Base-by-base conservation (phyloP, 345 rosid genomes). In the Salix suchowensis region DNA sequence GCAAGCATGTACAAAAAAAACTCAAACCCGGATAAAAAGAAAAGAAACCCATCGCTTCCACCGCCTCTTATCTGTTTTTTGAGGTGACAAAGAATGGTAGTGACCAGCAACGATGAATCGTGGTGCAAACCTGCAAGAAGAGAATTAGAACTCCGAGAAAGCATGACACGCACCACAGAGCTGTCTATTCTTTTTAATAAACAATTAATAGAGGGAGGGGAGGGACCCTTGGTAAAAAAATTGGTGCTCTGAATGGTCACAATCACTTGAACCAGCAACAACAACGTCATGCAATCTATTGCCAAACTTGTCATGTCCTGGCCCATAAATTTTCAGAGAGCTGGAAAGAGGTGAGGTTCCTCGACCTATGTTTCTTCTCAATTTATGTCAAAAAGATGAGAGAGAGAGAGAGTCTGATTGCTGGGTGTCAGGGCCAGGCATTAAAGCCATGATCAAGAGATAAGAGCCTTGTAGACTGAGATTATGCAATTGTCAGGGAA, bases 371-470 rank as follows among this genome's bases (percentile, higher is more conserved):
- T 71, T 80, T 64, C 75, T 65, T 77, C 72, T 75, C 65, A 69
- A 24, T 70, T 58, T 19, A 55, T 71, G 76, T 67, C 71, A 67
- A 44, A 54, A 62, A 23, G 8, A 44, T 34, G 36, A 46, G 19
- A 28, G 3, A 30, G 3, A 30, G 32, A 39, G 32, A 54, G 60
- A 54, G 60, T 50, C 55, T 39, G 60, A 65, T 74, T 60, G 75
- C 52, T 28, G 64, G 65, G 12, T 42, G 87, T 80, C 76, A 80
- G 73, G 24, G 85, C 82, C 86, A 40, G 32, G 70, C 83, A 76
- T 75, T 67, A 80, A 67, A 70, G 44, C 44, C 65, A 74, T 62
- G 60, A 81, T 55, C 70, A 73, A 62, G 28, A 75, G 39, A 70
- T 70, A 28, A 58, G 62, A 46, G 65, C 24, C 42, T 48, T 65